Base-by-base conservation (phyloP, 495 filamentous ascomycete species). In the Aspergillus sclerotiicarbonarius region DNA sequence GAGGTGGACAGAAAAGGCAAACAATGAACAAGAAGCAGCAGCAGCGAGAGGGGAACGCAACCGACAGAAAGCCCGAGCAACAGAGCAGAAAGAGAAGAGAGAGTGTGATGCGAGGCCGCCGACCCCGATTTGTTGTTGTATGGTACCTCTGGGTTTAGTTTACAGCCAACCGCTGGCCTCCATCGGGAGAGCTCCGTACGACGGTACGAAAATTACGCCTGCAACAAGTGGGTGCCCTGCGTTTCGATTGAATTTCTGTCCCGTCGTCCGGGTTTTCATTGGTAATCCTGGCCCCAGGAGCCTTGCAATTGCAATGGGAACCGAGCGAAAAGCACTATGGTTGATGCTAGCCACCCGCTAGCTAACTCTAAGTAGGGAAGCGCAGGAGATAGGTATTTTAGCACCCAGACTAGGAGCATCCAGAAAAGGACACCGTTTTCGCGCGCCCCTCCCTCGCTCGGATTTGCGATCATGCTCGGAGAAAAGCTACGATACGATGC, bases 91-190 rank as follows among this genome's bases (percentile, higher is more conserved):
- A 9, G 33, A 37, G 33, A 15, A 37, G 33, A 33, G 31, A 6
- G 48, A 33, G 33, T 45, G 54, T 62, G 52, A 60, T 60, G 51
- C 58, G 51, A 53, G 37, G 37, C 37, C 51, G 53, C 33, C 31
- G 48, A 48, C 51, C 48, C 48, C 46, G 41, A 32, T 56, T 3
- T 39, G 18, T 32, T 55, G 41, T 52, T 51, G 49, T 33, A 19
- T 37, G 52, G 46, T 56, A 51, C 43, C 53, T 61, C 53, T 53
- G 51, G 21, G 49, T 16, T 33, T 48, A 56, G 29, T 47, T 30
- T 37, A 41, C 31, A 9, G 18, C 6, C 13, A 15, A 49, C 33
- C 37, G 30, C 46, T 37, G 39, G 21, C 10, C 53, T 47, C 15
- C 19, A 48, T 48, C 35, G 44, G 54, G 54, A 57, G 18, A 44